Base-by-base conservation (phyloP, 306 rosid species). In the Senna tora region DNA sequence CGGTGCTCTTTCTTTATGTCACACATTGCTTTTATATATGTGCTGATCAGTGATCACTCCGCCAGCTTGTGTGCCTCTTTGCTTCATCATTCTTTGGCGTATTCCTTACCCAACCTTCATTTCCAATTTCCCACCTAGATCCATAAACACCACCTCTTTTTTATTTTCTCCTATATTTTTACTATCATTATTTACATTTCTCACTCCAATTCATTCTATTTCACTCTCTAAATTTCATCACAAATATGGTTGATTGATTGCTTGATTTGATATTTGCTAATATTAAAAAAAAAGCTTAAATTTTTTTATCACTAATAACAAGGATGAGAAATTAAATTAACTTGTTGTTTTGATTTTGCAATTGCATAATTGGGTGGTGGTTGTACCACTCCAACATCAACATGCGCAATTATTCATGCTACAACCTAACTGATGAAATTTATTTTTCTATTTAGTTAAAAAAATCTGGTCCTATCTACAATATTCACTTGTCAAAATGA, bases 341-440 rank as follows among this genome's bases (percentile, higher is more conserved):
- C n/a, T n/a, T n/a, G n/a, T n/a, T 25, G 30, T 25, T 25, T 25
- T 25, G 5, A 36, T 4, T 4, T 59, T 59, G 0, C 0, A 9
- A 34, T 59, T 59, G 65, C 28, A 59, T 59, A 32, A 34, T 59
- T 59, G 65, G 65, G 65, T 34, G 25, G 9, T 39, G 50, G 67
- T 9, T 62, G 67, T 22, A 6, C 16, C 15, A 10, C 49, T n/a
- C n/a, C n/a, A n/a, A n/a, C n/a, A n/a, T n/a, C 50, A 62, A 62
- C 50, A 62, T 62, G 67, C 67, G 67, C 46, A 62, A 62, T 62
- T 62, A 62, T 62, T 62, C 50, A 38, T 43, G 50, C 36, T 16
- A 5, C 33, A 62, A 62, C 49, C 67, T 19, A 19, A 64, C 51
- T 42, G 17, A 13, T 64, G 6, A 21, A 64, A 19, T 63, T 11